A percentile compares a stretch with the other conserved stretches of the same genome.
These are phyloP conservation scores for Oryza meridionalis DNA, from an alignment of 176 grass and related monocot genomes.

Conservation along the genomic window DNA sequence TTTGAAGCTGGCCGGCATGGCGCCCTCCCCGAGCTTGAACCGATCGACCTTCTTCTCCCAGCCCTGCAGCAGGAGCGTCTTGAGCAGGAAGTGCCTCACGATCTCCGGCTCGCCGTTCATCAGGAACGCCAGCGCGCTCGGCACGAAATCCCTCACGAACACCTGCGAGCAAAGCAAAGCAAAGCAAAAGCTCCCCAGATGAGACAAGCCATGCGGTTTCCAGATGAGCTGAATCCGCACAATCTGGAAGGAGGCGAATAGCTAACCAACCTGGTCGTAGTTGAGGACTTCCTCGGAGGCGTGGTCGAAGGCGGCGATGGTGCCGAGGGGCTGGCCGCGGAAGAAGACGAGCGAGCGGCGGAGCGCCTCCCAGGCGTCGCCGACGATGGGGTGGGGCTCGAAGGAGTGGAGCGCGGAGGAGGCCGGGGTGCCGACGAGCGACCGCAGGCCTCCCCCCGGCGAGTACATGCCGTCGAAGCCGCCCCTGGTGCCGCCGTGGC, in stretches of 20 bases:
- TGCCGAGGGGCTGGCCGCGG: constrained; percentile 68
- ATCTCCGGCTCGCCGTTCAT: constrained; percentile 79
- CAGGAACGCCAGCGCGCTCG: constrained; percentile 70
- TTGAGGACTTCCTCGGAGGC: constrained; percentile 75
- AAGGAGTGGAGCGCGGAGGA: constrained; percentile 67
- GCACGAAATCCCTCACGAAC: constrained; percentile 85
- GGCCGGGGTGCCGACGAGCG: constrained; percentile 61
- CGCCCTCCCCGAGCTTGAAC: constrained; percentile 78
- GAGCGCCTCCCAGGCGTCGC: constrained; percentile 74
- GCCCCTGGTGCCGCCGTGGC: constrained; percentile 29
- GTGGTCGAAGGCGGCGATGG: constrained; percentile 70
- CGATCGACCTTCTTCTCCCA: constrained; percentile 80
- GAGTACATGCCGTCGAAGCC: constrained; percentile 73
- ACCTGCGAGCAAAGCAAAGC: constrained; percentile 36
- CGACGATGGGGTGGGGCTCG: constrained; percentile 70
- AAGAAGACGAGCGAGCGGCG: constrained; percentile 74
- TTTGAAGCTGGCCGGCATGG: constrained; percentile 80
- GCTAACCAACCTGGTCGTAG: constrained; percentile 63
- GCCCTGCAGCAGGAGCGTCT: constrained; percentile 68
- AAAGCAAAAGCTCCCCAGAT: neutral
- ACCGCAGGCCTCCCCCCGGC: constrained; percentile 62
- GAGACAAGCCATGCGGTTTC: neutral
- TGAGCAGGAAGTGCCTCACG: constrained; percentile 75
- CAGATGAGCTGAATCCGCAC: neutral
- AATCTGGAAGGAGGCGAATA: neutral